These are phyloP conservation scores for Dichotomopilus funicola DNA, from an alignment of 2,329 filamentous ascomycete species.

Conservation along the genomic window DNA sequence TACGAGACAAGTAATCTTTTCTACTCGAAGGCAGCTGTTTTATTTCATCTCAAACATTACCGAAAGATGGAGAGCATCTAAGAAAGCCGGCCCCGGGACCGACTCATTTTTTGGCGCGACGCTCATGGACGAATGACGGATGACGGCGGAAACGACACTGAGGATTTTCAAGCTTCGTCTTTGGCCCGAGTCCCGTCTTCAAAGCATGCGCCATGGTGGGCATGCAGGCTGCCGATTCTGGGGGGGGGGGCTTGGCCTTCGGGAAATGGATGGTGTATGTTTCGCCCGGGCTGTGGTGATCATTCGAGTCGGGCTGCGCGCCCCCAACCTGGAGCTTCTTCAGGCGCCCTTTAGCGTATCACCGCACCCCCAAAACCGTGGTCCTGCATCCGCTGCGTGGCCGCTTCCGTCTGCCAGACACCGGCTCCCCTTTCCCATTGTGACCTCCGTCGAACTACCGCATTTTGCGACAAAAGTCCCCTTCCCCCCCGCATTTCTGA, in stretches of 20 bases:
- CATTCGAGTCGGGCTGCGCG: too few species aligned
- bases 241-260: not conserved
- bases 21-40: too few species aligned
- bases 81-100: too few species aligned
- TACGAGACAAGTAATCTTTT: too few species aligned
- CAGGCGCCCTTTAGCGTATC: too few species aligned
- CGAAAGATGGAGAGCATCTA: too few species aligned
- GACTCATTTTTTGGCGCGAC: too few species aligned
- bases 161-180: not conserved
- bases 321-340: too few species aligned
- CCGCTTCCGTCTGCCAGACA: not conserved
- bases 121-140: too few species aligned
- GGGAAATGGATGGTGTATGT: not conserved
- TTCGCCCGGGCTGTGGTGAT: too few species aligned
- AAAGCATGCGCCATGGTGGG: not conserved
- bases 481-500: not conserved
- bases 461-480: not conserved
- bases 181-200: not conserved
- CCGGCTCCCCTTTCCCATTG: not conserved
- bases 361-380: not conserved
- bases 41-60: too few species aligned
- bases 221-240: constrained; percentile 8
- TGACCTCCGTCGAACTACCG: not conserved
- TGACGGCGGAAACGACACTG: not conserved
- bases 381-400: not conserved